Evolutionary conservation across 441 rosid genomes (phyloP).

Genomic region (Adansonia grandidieri): DNA sequence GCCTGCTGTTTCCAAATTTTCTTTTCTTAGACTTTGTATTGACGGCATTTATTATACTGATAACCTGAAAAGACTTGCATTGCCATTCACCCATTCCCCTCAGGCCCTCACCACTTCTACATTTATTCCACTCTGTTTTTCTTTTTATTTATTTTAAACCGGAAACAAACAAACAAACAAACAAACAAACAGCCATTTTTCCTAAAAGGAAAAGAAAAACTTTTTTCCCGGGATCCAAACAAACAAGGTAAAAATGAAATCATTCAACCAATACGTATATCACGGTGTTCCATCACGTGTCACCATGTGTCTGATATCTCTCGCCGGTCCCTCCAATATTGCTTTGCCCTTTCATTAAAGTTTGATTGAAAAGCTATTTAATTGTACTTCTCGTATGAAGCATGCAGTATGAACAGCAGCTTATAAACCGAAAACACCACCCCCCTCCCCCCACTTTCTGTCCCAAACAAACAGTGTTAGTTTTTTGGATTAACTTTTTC

Average conservation of each 20-base stretch:
- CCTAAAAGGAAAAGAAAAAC: neutral
- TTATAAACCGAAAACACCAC: neutral
- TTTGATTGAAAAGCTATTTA: neutral
- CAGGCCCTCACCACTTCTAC: neutral
- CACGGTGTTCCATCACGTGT: neutral
- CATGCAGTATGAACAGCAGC: neutral
- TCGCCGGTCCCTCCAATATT: no score
- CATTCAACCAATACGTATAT: neutral
- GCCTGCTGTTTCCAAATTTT: neutral
- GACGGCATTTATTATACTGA: slow-evolving; percentile 34
- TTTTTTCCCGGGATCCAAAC: neutral
- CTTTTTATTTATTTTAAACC: neutral
- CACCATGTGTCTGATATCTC: neutral
- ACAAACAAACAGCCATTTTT: neutral
- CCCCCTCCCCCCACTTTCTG: neutral
- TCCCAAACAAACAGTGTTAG: neutral
- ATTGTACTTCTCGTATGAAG: no score
- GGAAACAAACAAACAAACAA: neutral
- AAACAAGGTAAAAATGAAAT: neutral
- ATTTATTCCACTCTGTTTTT: neutral
- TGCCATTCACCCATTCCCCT: neutral
- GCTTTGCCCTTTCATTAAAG: neutral
- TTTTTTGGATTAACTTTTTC: neutral
- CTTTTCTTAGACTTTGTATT: slow-evolving; percentile 16
- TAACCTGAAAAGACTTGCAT: neutral